phyloP scores from a whole-genome alignment of 1,139 yeast genomes.

The Kodamaea derodonti region DNA sequence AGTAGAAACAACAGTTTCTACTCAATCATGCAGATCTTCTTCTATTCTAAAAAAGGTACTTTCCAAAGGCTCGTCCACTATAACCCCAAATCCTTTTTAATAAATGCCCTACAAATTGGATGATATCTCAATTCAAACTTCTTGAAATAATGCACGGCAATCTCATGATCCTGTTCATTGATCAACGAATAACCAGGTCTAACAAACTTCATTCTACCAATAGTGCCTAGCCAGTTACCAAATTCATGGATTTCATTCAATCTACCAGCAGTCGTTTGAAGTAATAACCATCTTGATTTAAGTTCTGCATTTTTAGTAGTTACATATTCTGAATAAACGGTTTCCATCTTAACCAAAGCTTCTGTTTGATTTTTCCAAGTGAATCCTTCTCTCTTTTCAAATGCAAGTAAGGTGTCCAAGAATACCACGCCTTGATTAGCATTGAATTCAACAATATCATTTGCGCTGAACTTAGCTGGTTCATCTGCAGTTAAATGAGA shows the following conservation, averaged over 20 bases:
- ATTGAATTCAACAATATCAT: slow-evolving; percentile 55
- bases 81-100: slow-evolving; percentile 63
- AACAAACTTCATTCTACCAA: slow-evolving; percentile 93
- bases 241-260: slow-evolving; percentile 45
- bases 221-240: slow-evolving; percentile 84
- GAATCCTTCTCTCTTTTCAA: slow-evolving; percentile 28
- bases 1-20: no score
- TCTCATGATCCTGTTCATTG: slow-evolving; percentile 56
- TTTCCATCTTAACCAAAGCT: slow-evolving; percentile 41
- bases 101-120: slow-evolving; percentile 80
- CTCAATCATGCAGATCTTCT: no score
- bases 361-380: slow-evolving; percentile 35
- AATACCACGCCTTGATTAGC: slow-evolving; percentile 79
- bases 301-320: slow-evolving; percentile 74
- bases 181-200: slow-evolving; percentile 77
- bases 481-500: slow-evolving; percentile 19
- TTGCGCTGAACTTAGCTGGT: slow-evolving; percentile 14
- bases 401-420: slow-evolving; percentile 56
- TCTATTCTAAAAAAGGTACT: no score
- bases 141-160: slow-evolving; percentile 65
- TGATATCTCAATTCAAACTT: slow-evolving; percentile 62
- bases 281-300: slow-evolving; percentile 69
- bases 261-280: slow-evolving; percentile 52
- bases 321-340: slow-evolving; percentile 42
- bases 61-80: no score